Evolutionary conservation across 1,284 basidiomycete species (phyloP).

Genomic region (Cutaneotrichosporon sp.): DNA sequence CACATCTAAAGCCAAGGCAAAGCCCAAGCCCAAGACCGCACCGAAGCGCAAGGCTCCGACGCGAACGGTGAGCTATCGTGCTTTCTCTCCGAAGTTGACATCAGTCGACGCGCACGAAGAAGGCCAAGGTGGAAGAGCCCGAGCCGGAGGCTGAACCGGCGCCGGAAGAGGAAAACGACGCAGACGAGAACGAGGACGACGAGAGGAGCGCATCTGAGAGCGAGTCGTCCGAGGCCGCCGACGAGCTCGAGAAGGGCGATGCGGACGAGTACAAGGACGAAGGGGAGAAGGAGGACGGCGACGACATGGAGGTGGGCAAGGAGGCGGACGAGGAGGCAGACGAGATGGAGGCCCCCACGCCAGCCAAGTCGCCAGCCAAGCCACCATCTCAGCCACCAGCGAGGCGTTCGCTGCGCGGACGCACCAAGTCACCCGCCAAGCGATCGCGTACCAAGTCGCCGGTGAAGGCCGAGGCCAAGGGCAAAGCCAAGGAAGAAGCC

Average conservation of each 20-base stretch:
- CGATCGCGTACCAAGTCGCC: no score
- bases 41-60: background rate
- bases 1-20: background rate
- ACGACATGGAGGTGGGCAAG: background rate
- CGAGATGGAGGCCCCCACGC: constrained; percentile 1
- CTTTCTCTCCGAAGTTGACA: no score
- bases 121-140: constrained; percentile 17
- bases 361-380: background rate
- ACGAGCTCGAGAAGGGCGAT: constrained; percentile 4
- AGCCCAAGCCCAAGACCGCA: background rate
- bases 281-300: background rate
- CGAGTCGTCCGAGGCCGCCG: background rate
- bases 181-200: background rate
- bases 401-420: background rate
- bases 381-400: no score
- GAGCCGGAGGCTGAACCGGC: background rate
- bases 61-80: background rate
- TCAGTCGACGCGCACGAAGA: constrained; percentile 8
- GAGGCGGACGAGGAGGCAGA: no score
- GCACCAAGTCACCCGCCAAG: background rate
- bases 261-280: background rate
- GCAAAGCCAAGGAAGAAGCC: no score
- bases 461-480: no score
- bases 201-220: background rate
- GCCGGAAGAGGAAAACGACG: background rate